A percentile compares a stretch with the other conserved stretches of the same genome.
These are phyloP conservation scores for Neurospora sp. DNA, from an alignment of 495 filamentous ascomycete genomes.

Conservation along the genomic window DNA sequence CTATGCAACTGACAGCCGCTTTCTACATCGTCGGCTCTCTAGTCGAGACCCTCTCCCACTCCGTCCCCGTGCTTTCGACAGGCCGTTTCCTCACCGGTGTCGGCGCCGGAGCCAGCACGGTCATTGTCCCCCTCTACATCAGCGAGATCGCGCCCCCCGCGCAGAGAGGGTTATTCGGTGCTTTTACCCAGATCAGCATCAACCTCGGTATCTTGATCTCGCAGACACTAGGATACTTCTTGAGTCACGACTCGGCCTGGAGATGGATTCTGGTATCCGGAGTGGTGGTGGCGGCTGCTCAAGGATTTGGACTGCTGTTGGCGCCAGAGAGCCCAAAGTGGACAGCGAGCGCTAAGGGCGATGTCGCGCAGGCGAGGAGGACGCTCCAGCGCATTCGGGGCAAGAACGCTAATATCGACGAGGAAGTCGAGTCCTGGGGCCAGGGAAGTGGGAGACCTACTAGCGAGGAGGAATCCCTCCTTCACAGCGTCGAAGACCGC, in stretches of 20 bases:
- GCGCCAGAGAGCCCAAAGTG: constrained; percentile 82
- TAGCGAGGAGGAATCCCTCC: constrained; percentile 39
- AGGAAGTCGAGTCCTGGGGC: constrained; percentile 62
- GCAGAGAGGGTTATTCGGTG: constrained; percentile 77
- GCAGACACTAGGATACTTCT: constrained; percentile 76
- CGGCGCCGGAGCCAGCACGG: constrained; percentile 76
- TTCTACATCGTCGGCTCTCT: constrained; percentile 70
- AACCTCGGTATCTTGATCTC: constrained; percentile 85
- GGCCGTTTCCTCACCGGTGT: constrained; percentile 75
- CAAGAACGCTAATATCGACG: constrained; percentile 53
- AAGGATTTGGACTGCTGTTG: constrained; percentile 55
- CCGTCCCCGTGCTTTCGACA: constrained; percentile 54
- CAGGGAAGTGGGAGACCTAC: constrained; percentile 23
- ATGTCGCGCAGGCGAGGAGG: constrained; percentile 48
- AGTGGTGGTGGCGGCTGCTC: constrained; percentile 53
- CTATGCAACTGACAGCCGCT: constrained; percentile 61
- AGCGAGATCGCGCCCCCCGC: constrained; percentile 77
- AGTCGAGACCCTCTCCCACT: constrained; percentile 58
- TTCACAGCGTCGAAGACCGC: constrained; percentile 16
- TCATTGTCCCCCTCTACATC: constrained; percentile 94
- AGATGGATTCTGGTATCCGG: constrained; percentile 70
- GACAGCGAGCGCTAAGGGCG: constrained; percentile 57
- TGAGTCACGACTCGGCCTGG: constrained; percentile 71
- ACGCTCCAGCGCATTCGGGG: constrained; percentile 69
- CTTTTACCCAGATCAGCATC: constrained; percentile 86